A percentile compares a stretch with the other conserved stretches of the same genome.
These are phyloP conservation scores for Beauveria asiatica DNA, from an alignment of 2,329 filamentous ascomycete genomes.

Conservation along the genomic window DNA sequence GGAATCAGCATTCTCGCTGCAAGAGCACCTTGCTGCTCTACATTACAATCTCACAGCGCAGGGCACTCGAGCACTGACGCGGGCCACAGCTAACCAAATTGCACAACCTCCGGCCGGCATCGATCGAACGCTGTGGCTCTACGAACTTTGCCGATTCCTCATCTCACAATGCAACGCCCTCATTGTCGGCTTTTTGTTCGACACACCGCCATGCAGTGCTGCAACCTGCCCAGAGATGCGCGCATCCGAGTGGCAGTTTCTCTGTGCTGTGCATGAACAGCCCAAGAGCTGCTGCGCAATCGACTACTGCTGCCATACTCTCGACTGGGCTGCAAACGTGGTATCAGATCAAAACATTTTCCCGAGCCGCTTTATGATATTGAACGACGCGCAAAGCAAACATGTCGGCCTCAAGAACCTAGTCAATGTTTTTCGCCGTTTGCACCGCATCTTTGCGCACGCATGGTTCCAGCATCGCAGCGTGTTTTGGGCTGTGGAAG, in stretches of 20 bases:
- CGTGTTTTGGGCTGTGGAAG: conserved; percentile 91
- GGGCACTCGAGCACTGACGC: conserved; percentile 63
- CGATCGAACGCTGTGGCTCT: conserved; percentile 88
- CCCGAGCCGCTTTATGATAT: conserved; percentile 65
- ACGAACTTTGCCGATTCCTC: conserved; percentile 93
- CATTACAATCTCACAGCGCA: conserved; percentile 70
- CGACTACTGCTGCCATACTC: conserved; percentile 97
- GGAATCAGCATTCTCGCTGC: conserved; percentile 92
- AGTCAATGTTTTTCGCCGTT: conserved; percentile 86
- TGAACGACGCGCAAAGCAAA: conserved; percentile 49
- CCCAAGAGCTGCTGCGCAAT: conserved; percentile 97
- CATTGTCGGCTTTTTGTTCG: conserved; percentile 86
- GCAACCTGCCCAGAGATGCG: conserved; percentile 96
- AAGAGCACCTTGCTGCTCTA: conserved; percentile 91
- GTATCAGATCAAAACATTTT: conserved; percentile 94
- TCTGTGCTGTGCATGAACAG: conserved; percentile 93
- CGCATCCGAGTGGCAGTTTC: conserved; percentile 96
- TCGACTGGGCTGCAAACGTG: conserved; percentile 94
- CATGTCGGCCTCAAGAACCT: conserved; percentile 68
- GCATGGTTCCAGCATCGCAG: conserved; percentile 97
- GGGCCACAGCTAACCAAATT: conserved; percentile 65
- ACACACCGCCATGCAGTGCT: conserved; percentile 79
- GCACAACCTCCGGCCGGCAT: conserved; percentile 73
- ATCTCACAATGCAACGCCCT: conserved; percentile 90
- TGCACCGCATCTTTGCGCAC: conserved; percentile 96